Percentiles rank a stretch among this genome's conserved stretches.
phyloP scores from a whole-genome alignment of 2,329 filamentous ascomycete genomes.

The Trichoderma sp. region DNA sequence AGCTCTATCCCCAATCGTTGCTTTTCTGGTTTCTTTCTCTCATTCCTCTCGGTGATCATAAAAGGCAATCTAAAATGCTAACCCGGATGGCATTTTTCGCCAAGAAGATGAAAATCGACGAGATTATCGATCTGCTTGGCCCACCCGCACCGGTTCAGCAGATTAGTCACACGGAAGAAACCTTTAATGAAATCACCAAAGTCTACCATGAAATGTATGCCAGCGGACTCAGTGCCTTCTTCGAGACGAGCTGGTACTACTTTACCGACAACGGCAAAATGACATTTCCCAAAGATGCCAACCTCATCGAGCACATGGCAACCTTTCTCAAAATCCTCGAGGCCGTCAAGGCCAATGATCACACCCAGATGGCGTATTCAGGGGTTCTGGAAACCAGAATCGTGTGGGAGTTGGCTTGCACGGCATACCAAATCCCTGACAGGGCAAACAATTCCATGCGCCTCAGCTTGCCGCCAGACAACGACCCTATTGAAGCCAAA shows the following conservation, averaged over 20 bases:
- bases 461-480: slow-evolving; percentile 49
- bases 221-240: slow-evolving; percentile 69
- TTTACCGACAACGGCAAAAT: slow-evolving; percentile 47
- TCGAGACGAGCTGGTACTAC: slow-evolving; percentile 84
- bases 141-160: slow-evolving; percentile 57
- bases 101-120: slow-evolving; percentile 67
- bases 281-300: slow-evolving; percentile 53
- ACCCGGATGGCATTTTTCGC: slow-evolving; percentile 32
- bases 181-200: slow-evolving; percentile 66
- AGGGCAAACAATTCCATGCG: slow-evolving; percentile 38
- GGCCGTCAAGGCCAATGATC: slow-evolving; percentile 51
- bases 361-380: slow-evolving; percentile 54
- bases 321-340: slow-evolving; percentile 61
- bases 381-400: slow-evolving; percentile 58
- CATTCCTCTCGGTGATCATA: neutral
- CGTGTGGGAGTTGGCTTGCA: slow-evolving; percentile 60
- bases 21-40: slow-evolving; percentile 2
- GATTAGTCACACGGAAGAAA: slow-evolving; percentile 53
- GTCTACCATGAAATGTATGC: slow-evolving; percentile 78
- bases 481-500: slow-evolving; percentile 63
- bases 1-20: slow-evolving; percentile 26
- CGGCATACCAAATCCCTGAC: slow-evolving; percentile 45
- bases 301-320: slow-evolving; percentile 66
- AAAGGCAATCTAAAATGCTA: slow-evolving; percentile 3
- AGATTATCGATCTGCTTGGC: slow-evolving; percentile 66